phyloP scores from a whole-genome alignment of 2,329 filamentous ascomycete species.

The Setomelanomma holmii region DNA sequence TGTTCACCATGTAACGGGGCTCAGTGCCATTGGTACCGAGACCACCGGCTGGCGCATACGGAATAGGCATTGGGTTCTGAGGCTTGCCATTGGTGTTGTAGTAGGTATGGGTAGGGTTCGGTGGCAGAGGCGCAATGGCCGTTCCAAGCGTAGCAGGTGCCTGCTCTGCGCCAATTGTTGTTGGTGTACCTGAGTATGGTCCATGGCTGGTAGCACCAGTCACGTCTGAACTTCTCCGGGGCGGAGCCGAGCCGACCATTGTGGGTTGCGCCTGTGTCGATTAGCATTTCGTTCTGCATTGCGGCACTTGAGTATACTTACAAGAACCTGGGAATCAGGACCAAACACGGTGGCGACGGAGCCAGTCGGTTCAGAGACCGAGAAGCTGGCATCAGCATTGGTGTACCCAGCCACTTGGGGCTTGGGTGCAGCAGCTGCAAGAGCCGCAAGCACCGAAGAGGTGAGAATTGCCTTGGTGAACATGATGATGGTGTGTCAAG shows the following conservation, averaged over 20 bases:
- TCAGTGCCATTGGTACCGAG: conserved; percentile 78
- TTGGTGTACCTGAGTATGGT: conserved; percentile 69
- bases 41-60: conserved; percentile 74
- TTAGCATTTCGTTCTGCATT: neutral
- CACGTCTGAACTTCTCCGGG: conserved; percentile 57
- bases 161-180: conserved; percentile 72
- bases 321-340: conserved; percentile 52
- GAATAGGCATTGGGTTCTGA: conserved; percentile 71
- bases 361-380: conserved; percentile 39
- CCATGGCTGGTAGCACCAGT: conserved; percentile 72
- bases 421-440: conserved; percentile 47
- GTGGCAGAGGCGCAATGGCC: conserved; percentile 64
- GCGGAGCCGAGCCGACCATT: conserved; percentile 45
- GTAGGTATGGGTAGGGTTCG: conserved; percentile 67
- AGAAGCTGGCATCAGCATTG: conserved; percentile 54
- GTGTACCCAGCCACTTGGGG: conserved; percentile 56
- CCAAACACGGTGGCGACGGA: conserved; percentile 53
- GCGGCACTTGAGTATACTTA: conserved; percentile 31
- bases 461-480: conserved; percentile 43
- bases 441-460: conserved; percentile 44
- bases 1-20: conserved; percentile 78
- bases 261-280: conserved; percentile 24
- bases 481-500: conserved; percentile 41
- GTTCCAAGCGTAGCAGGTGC: conserved; percentile 62
- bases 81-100: conserved; percentile 77